Evolutionary conservation across 305 asterid species (phyloP).

Genomic region (Vinca major): DNA sequence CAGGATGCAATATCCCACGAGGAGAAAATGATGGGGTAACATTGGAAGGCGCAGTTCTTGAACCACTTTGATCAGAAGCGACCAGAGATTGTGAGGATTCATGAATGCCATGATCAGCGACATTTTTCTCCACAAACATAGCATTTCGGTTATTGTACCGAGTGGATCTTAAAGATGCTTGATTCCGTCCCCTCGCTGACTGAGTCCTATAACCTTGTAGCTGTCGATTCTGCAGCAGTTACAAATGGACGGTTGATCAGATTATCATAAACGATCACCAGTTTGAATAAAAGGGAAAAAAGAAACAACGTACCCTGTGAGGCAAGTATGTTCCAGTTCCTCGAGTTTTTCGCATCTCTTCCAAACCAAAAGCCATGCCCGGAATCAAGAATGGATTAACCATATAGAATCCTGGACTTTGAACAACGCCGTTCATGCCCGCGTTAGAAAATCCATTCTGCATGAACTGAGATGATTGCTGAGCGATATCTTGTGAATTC

Average conservation of each 20-base stretch:
- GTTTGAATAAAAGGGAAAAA: not conserved
- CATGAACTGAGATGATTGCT: conserved; percentile 7
- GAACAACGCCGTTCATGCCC: conserved; percentile 28
- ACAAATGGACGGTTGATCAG: conserved; percentile 12
- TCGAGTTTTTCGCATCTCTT: conserved; percentile 63
- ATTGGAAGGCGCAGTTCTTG: conserved; percentile 18
- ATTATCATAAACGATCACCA: conserved; percentile 11
- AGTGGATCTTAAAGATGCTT: conserved; percentile 28
- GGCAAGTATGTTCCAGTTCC: conserved; percentile 78
- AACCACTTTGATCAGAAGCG: conserved; percentile 21
- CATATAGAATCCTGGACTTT: conserved; percentile 17
- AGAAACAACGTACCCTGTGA: too few species aligned
- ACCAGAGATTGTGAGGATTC: conserved; percentile 14
- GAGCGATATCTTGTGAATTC: conserved; percentile 28
- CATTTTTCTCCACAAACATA: conserved; percentile 26
- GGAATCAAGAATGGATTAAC: conserved; percentile 28
- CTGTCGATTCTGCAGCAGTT: conserved; percentile 33
- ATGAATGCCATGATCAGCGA: conserved; percentile 31
- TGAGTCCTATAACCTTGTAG: conserved; percentile 42
- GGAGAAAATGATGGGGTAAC: conserved; percentile 26
- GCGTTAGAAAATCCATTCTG: conserved; percentile 35
- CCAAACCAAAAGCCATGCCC: conserved; percentile 33
- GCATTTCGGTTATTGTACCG: conserved; percentile 26
- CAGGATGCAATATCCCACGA: conserved; percentile 28
- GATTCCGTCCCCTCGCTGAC: conserved; percentile 35